These are phyloP conservation scores for Pontederia paniculata DNA, from an alignment of 176 grass and related monocot genomes.

Conservation along the genomic window DNA sequence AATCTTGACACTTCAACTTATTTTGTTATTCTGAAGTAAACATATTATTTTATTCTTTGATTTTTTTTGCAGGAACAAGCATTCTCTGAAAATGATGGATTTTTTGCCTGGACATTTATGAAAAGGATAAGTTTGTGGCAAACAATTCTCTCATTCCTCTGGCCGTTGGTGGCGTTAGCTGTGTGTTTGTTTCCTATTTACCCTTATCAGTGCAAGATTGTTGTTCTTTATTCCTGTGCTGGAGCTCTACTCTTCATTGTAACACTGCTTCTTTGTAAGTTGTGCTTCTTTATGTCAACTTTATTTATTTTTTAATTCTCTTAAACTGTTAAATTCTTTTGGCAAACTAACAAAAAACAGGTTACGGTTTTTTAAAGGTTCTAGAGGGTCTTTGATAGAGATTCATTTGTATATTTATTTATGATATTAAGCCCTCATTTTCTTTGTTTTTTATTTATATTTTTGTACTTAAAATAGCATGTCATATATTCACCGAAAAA, in stretches of 20 bases:
- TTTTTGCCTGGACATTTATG: constrained; percentile 98
- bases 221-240: constrained; percentile 91
- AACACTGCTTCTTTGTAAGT: constrained; percentile 72
- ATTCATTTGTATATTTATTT: no score
- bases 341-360: no score
- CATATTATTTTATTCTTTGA: background rate
- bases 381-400: no score
- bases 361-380: no score
- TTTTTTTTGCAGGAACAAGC: constrained; percentile 62
- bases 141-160: constrained; percentile 94
- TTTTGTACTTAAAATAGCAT: no score
- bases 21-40: background rate
- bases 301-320: background rate
- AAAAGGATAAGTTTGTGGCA: constrained; percentile 93
- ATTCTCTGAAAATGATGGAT: constrained; percentile 87
- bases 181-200: constrained; percentile 98
- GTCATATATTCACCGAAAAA: no score
- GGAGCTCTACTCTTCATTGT: constrained; percentile 77
- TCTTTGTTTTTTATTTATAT: constrained; percentile 4
- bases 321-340: background rate
- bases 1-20: no score
- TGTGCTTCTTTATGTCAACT: background rate
- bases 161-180: constrained; percentile 88
- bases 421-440: background rate
- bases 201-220: constrained; percentile 99